Evolutionary conservation across 2,329 filamentous ascomycete genomes (phyloP), one percentile per base, ranked within the genome.

Genomic region (Cladobotryum mycophilum): DNA sequence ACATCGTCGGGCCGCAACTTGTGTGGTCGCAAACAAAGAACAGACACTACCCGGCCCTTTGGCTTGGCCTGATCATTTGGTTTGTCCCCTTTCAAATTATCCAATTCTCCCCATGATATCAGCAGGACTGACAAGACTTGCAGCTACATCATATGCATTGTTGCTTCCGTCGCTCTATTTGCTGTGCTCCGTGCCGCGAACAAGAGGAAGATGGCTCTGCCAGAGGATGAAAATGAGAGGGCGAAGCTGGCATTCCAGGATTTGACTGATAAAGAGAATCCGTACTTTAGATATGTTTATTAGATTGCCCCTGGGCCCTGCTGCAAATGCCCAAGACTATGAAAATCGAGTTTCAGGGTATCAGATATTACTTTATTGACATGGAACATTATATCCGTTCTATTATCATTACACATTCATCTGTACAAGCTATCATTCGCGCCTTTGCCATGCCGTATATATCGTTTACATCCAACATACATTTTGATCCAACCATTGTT

Each of bases 1-100:
- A 89, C 58, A 89, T 90, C 46, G 81, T 89, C 20, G 86, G 86
- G 0, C 86, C 86, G 3, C 84, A 87, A 66, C 71, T 89, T 37
- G 78, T 89, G 38, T 80, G 79, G 58, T 82, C 77, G n/a, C 71
- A 85, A 64, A 84, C 81, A 0, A 84, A 84, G 56, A 67, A 62
- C 0, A 62, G 76, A 44, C 86, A 89, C 65, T 89, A 89, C 60
- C 86, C 86, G 0, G 79, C 81, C 57, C 61, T 89, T 8, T 89
- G 85, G 86, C 70, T 78, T 1, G 85, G 85, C 0, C 62, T 90
- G 53, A 87, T 89, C 13, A 73, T 79, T 51, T 79, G 74, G 73
- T 76, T 55, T 49, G 72, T 61, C 12, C 14, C 20, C 3, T 20
- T 20, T 5, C n/a, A n/a, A n/a, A 20, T 41, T 42, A 6, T 41